Base-by-base conservation (phyloP, 805 yeast species). In the Soucietia sequanensis region DNA sequence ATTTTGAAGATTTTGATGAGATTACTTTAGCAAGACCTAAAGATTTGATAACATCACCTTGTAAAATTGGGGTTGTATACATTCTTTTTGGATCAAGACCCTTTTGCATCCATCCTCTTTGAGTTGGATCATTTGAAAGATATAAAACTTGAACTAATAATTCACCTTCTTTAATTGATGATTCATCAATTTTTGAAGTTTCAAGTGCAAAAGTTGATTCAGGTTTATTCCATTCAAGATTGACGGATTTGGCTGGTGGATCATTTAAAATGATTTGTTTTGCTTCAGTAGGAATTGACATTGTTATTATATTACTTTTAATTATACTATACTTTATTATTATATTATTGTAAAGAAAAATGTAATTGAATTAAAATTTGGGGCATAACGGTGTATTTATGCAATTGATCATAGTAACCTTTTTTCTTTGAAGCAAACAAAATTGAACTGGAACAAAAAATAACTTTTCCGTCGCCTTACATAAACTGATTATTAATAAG, bases 61-160 rank as follows among this genome's bases (percentile, higher is more conserved):
- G 60, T 18, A 58, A 52, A 8, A 70, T 54, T 19, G 76, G 72
- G 5, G 61, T 55, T 18, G 51, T 47, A 46, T 69, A 69, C 25
- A 47, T 36, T 42, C 62, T 53, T 31, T 50, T 42, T 2, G 61
- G 46, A 33, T 61, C 54, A 18, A 43, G 45, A 34, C 48, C 57
- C 37, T 62, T 64, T 29, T 58, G 58, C 40, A 77, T 76, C 79
- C 82, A 76, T 31, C 67, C 66, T 53, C 80, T 76, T 47, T 77
- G 81, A 12, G 82, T 76, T 10, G 84, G 84, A 49, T 79, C 84
- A 44, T 78, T 74, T 16, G 83, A 75, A 7, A 78, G 41, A 39
- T 65, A 70, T 27, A 70, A 43, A 2, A 63, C 50, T 50, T 76
- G 70, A n/a, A 76, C 55, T 10, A 72, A 50, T 9, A 78, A 34